Base-by-base conservation (phyloP, 139 green algal genomes). In the Chlamydomonas eustigma region DNA sequence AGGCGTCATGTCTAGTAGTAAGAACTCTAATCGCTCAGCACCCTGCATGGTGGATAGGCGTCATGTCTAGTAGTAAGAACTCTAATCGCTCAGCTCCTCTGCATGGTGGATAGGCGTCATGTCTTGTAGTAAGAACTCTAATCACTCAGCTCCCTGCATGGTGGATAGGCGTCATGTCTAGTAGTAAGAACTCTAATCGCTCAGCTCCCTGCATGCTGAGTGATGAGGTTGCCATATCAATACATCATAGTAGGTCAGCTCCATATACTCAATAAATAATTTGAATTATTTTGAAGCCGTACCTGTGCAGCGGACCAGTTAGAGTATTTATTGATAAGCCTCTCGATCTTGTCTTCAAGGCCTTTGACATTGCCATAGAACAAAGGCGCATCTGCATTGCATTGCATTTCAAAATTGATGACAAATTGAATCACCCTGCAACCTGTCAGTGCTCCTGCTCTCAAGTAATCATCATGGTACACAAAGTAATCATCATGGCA, bases 331-430 rank as follows among this genome's bases (percentile, higher is more conserved):
- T 51, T 50, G 24, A 74, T 51, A 4, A 33, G 24, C 66, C 50
- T 74, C 32, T 74, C 66, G 8, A 74, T 74, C 66, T 74, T 74
- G 8, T 74, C 66, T 35, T 74, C 66, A 32, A 74, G 33, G 18
- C 24, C 22, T 8, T 74, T 74, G 18, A 50, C 85, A 68, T 94
- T 95, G 68, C 89, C 91, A 77, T 94, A 96, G 84, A 91, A 71
- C 12, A 91, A n/a, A 28, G 70, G 70, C 22, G 70, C 70, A 31
- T 76, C 66, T 74, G 66, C 35, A 50, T 12, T n/a, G n/a, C n/a
- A n/a, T n/a, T n/a, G n/a, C n/a, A n/a, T n/a, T n/a, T n/a, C n/a
- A n/a, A n/a, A n/a, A n/a, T n/a, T n/a, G n/a, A n/a, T n/a, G n/a
- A n/a, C n/a, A n/a, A n/a, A n/a, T n/a, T n/a, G n/a, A n/a, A n/a